Conservation (phyloP, 176 grass and related monocot species). For the Oryza longistaminata region DNA sequence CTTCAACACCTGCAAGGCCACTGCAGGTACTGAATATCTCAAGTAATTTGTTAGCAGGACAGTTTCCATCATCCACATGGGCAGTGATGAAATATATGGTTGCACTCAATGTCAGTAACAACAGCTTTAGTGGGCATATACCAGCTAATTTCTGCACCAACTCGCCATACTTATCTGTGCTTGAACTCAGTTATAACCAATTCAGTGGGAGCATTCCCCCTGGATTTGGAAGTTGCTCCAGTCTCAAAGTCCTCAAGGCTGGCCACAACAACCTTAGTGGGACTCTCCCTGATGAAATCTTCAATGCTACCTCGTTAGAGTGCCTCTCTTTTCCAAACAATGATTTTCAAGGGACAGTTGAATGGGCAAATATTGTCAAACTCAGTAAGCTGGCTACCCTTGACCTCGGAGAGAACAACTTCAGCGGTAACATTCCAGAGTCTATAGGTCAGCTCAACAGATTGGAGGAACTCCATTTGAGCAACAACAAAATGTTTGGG, state of each 20-base stretch:
- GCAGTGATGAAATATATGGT: neutral
- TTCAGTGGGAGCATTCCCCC: slow-evolving; percentile 16
- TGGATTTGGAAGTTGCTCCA: slow-evolving; percentile 20
- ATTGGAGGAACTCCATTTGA: slow-evolving; percentile 1
- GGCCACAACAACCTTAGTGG: slow-evolving; percentile 25
- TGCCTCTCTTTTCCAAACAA: slow-evolving; percentile 12
- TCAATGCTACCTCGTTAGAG: slow-evolving; percentile 29
- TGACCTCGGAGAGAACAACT: slow-evolving; percentile 1
- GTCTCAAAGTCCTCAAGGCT: slow-evolving; percentile 12
- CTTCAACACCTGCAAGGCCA: neutral
- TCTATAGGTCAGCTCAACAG: slow-evolving; percentile 24
- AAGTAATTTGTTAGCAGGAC: slow-evolving; percentile 12
- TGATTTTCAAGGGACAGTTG: neutral
- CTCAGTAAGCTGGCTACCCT: neutral
- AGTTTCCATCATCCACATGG: slow-evolving; percentile 18
- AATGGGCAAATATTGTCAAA: neutral
- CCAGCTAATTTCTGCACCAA: slow-evolving; percentile 1
- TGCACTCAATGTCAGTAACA: slow-evolving; percentile 27
- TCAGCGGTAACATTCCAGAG: neutral
- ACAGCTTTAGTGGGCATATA: slow-evolving; percentile 32
- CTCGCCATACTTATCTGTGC: neutral
- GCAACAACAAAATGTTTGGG: slow-evolving; percentile 18
- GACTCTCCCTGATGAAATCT: slow-evolving; percentile 19
- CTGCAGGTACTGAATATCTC: slow-evolving; percentile 37
- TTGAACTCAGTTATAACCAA: slow-evolving; percentile 29